phyloP scores from a whole-genome alignment of 305 asterid species.

The Fraxinus nigra region DNA sequence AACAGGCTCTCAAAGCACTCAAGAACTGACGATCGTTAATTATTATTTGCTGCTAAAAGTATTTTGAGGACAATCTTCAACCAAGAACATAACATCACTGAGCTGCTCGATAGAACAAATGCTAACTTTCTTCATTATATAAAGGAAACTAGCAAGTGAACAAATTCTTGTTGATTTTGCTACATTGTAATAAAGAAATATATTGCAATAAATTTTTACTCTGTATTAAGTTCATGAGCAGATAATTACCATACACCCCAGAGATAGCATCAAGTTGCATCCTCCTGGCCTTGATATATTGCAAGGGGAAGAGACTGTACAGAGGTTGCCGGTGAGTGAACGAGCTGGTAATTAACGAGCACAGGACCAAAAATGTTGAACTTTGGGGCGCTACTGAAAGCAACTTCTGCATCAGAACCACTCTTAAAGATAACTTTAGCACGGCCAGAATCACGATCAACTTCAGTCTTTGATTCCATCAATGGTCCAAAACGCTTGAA shows the following conservation, averaged over 20 bases:
- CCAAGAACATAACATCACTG: neutral
- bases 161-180: neutral
- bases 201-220: neutral
- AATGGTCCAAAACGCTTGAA: conserved; percentile 89
- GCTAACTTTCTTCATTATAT: neutral
- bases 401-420: conserved; percentile 95
- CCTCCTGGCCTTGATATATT: conserved; percentile 35
- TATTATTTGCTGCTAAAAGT: neutral
- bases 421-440: conserved; percentile 84
- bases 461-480: conserved; percentile 91
- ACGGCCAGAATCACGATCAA: conserved; percentile 60
- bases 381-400: conserved; percentile 66
- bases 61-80: neutral
- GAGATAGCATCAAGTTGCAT: conserved; percentile 38
- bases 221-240: conserved; percentile 15
- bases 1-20: neutral
- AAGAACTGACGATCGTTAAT: neutral
- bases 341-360: conserved; percentile 74
- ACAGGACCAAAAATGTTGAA: conserved; percentile 76
- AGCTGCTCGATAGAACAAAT: neutral
- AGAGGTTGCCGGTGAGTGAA: conserved; percentile 65
- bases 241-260: conserved; percentile 43
- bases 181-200: neutral
- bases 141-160: neutral
- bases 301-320: conserved; percentile 50